Percentiles rank a stretch among this genome's conserved stretches.
Conservation (phyloP, 2,329 filamentous ascomycete species). For the Colletotrichum eleusines region DNA sequence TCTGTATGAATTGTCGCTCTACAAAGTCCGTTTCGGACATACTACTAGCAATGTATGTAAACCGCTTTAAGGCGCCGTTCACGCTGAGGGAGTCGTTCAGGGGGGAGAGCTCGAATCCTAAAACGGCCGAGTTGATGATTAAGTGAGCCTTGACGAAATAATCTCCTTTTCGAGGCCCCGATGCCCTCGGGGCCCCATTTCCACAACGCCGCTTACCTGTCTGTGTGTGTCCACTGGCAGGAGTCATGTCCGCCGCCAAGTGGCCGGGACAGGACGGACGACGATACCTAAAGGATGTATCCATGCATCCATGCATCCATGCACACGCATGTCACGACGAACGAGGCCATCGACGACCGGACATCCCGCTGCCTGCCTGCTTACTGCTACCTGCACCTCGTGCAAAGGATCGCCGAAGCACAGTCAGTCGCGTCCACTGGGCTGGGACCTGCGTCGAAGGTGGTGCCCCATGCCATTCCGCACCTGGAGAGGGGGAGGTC, state of each 20-base stretch:
- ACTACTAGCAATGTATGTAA: neutral
- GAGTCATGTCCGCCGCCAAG: constrained; percentile 35
- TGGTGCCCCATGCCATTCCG: neutral
- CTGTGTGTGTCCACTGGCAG: constrained; percentile 23
- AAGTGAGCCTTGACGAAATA: neutral
- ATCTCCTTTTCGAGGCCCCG: constrained; percentile 13
- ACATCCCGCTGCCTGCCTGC: constrained; percentile 4
- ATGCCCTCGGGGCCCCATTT: neutral
- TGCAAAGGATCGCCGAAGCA: neutral
- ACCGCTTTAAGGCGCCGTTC: neutral
- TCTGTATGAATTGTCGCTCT: neutral
- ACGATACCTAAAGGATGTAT: neutral
- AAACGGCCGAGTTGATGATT: neutral
- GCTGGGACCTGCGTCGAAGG: neutral
- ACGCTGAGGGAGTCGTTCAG: neutral
- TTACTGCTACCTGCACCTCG: neutral
- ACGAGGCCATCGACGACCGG: constrained; percentile 26
- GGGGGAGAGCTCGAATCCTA: neutral
- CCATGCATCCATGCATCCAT: no score
- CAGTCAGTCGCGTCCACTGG: neutral
- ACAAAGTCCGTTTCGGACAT: neutral
- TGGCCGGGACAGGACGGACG: constrained; percentile 28
- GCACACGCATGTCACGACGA: constrained; percentile 9
- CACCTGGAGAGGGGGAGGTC: neutral
- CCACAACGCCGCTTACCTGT: constrained; percentile 7